A percentile compares a stretch with the other conserved stretches of the same genome.
Evolutionary conservation across 306 rosid genomes (phyloP).

Genomic region (Elaeagnus macrophylla): DNA sequence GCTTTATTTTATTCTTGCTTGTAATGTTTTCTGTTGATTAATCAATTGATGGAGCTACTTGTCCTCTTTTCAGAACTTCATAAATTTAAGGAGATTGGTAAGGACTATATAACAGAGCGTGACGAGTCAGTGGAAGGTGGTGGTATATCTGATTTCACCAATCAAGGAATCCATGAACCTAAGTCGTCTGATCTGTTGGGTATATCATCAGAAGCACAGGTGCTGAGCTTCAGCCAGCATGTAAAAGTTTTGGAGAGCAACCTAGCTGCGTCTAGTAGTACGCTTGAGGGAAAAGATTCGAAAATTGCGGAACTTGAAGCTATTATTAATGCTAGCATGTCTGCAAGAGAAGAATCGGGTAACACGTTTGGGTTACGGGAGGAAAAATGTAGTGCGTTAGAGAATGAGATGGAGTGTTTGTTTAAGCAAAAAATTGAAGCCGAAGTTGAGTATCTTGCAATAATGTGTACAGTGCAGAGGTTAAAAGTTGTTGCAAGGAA

Average conservation of each 20-base stretch:
- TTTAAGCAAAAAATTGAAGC: constrained; percentile 62
- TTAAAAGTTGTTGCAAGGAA: constrained; percentile 30
- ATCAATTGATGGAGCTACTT: constrained; percentile 9
- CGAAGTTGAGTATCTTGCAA: constrained; percentile 52
- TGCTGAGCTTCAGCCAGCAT: constrained; percentile 45
- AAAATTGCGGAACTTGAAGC: constrained; percentile 62
- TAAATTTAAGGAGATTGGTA: constrained; percentile 53
- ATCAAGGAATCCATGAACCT: constrained; percentile 28
- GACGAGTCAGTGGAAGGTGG: constrained; percentile 34
- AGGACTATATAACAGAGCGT: constrained; percentile 29
- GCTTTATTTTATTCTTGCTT: constrained; percentile 1
- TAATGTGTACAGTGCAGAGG: constrained; percentile 32
- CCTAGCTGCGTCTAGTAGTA: constrained; percentile 38
- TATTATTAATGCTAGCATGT: constrained; percentile 30
- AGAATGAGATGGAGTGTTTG: constrained; percentile 37
- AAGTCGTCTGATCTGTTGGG: constrained; percentile 33
- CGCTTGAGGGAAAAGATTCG: constrained; percentile 41
- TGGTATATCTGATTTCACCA: constrained; percentile 27
- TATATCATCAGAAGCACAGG: constrained; percentile 42
- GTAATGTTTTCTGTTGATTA: constrained; percentile 2
- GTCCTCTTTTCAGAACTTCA: constrained; percentile 52
- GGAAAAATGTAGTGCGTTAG: constrained; percentile 29
- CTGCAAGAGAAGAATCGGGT: constrained; percentile 37
- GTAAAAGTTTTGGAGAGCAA: constrained; percentile 41
- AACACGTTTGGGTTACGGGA: constrained; percentile 28